Evolutionary conservation across 306 rosid species (phyloP), one percentile per base, ranked within the genome.

Genomic region (Trifolium repens): DNA sequence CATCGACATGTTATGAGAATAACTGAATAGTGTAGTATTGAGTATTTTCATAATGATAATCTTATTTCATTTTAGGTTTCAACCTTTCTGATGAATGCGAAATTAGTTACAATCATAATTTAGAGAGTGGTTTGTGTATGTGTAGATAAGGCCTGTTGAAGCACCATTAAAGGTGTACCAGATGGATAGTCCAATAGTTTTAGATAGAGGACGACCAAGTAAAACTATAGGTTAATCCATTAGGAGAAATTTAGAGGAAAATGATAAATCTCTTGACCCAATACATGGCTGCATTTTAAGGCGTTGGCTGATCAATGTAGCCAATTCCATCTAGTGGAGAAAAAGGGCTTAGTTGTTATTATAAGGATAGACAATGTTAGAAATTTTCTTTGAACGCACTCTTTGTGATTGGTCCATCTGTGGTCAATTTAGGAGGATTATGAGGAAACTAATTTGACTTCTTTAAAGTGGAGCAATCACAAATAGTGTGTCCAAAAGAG

Each of bases 51-150:
- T 17, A 37, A 34, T 63, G 63, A 54, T 17, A 34, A 55, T 34
- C 19, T 62, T 69, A 40, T 75, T 53, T 37, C 47, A 63, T 63
- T 62, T 63, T 63, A 63, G 44, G 68, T 63, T 63, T 63, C 68
- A 63, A 11, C 47, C 47, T 63, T 63, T 9, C 14, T 35, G 69
- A n/a, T n/a, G 50, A 64, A 64, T 64, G 14, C 9, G 9, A 39
- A 64, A 9, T 64, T 64, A 40, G 69, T 37, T 35, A 39, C 69
- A 64, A 37, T 64, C 69, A 64, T 40, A 17, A 64, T 64, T 27
- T 39, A 39, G 42, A 35, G 40, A 34, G 64, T 26, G n/a, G 39
- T 26, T 58, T 58, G 16, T 58, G 16, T 58, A 58, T 58, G 4
- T 26, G 64, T 58, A 11, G 37, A 11, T 58, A 26, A 58, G 2